phyloP scores from a whole-genome alignment of 768 basidiomycete genomes.

The Calocybe indica region DNA sequence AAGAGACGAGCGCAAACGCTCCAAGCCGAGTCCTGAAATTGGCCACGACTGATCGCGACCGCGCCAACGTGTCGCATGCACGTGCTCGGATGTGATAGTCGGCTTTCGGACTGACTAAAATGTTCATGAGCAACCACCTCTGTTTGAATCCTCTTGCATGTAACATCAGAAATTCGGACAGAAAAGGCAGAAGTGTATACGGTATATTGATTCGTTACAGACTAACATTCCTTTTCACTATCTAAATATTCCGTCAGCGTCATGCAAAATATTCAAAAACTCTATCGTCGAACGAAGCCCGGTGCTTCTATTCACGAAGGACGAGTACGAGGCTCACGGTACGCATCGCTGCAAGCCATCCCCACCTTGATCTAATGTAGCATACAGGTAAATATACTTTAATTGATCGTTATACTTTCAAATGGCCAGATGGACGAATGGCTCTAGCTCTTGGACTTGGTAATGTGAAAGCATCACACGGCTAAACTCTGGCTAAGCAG shows the following conservation, averaged over 20 bases:
- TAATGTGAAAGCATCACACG: slow-evolving; percentile 19
- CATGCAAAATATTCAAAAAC: slow-evolving; percentile 45
- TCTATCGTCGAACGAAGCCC: slow-evolving; percentile 83
- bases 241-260: slow-evolving; percentile 5
- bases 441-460: slow-evolving; percentile 78
- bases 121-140: slow-evolving; percentile 19
- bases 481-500: background rate
- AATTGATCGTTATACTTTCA: slow-evolving; percentile 73
- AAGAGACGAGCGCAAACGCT: slow-evolving; percentile 4
- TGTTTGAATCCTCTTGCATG: slow-evolving; percentile 42
- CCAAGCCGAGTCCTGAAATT: background rate
- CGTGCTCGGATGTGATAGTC: slow-evolving; percentile 7
- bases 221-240: background rate
- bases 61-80: slow-evolving; percentile 8
- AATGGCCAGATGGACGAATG: slow-evolving; percentile 68
- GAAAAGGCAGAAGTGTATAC: slow-evolving; percentile 60
- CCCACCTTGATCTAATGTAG: background rate
- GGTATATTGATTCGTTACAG: slow-evolving; percentile 30
- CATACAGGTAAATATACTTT: slow-evolving; percentile 44
- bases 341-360: slow-evolving; percentile 8
- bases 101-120: slow-evolving; percentile 8
- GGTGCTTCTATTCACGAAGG: slow-evolving; percentile 65
- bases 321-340: slow-evolving; percentile 67
- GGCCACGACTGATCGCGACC: background rate
- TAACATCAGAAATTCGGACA: slow-evolving; percentile 33